These are phyloP conservation scores for Oxyria digyna DNA, from an alignment of 148 eudicot species.

Conservation along the genomic window DNA sequence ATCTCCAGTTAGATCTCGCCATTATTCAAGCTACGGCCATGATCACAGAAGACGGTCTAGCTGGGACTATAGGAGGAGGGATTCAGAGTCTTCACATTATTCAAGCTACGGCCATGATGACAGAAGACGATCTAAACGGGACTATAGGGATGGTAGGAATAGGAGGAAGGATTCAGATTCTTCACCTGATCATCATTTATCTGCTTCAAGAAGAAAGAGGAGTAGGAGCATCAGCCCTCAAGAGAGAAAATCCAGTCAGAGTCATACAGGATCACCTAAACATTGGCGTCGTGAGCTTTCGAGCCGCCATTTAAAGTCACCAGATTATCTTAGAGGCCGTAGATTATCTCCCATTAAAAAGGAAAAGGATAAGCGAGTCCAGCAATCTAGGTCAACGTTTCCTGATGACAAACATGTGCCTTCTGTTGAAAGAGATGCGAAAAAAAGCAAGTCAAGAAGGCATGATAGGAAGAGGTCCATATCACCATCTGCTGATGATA, in stretches of 20 bases:
- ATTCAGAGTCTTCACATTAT: no score
- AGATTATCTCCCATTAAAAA: conserved; percentile 41
- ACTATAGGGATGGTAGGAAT: conserved; percentile 39
- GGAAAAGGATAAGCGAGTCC: conserved; percentile 36
- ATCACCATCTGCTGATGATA: conserved; percentile 22
- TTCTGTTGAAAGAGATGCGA: conserved; percentile 17
- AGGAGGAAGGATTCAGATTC: conserved; percentile 48
- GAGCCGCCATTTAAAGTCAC: conserved; percentile 49
- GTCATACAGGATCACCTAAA: conserved; percentile 17
- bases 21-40: conserved; percentile 52
- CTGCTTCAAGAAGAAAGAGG: conserved; percentile 54
- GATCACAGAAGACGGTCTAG: conserved; percentile 33
- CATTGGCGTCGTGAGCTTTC: conserved; percentile 36
- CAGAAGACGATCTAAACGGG: no score
- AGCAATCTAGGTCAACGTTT: conserved; percentile 60
- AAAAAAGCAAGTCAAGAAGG: conserved; percentile 14
- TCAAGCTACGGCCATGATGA: no score
- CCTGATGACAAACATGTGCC: conserved; percentile 26
- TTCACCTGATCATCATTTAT: conserved; percentile 38
- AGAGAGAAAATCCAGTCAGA: conserved; percentile 41
- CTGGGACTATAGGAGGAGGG: no score
- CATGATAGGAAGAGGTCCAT: conserved; percentile 23
- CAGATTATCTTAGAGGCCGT: conserved; percentile 35
- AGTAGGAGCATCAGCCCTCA: conserved; percentile 72
- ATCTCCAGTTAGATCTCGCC: conserved; percentile 67